Base-by-base conservation (phyloP, 2,329 filamentous ascomycete species). In the Triangularia setosa region DNA sequence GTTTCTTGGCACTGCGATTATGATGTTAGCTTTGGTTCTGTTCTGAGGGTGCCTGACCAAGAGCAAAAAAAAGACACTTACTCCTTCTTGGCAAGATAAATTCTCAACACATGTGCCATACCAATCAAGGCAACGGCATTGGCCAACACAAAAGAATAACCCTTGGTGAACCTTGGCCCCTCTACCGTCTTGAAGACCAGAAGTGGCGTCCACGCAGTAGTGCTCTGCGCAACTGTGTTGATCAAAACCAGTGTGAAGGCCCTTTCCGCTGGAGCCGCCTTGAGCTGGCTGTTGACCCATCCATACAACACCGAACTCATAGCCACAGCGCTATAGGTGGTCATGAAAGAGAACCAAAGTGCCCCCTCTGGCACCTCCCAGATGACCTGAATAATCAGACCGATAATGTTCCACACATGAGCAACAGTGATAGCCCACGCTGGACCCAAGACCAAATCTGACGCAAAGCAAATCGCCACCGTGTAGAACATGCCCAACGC, bases 401-500 rank as follows among this genome's bases (percentile, higher is more conserved):
- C 84, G 33, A 82, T 78, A 27, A 81, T 78, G 66, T 87, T 86
- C 79, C 81, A 83, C 0, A 70, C 64, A 53, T 81, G 77, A 0
- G 83, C 74, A 0, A 83, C 68, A 0, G 83, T 84, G 55, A 87
- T 86, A 0, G 81, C 84, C 76, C 82, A 84, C 0, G 81, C 80
- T 0, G 80, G 83, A 0, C 83, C 83, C 3, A 83, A 72, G 1
- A 83, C 68, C 1, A 86, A 75, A 71, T 85, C 85, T 0, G 83
- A 84, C 0, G 78, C 76, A 66, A 87, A 87, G 70, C 80, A 83
- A 25, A 84, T 76, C 48, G 82, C 76, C 0, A 87, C 73, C 0
- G 79, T 81, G 68, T 84, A 87, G 62, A 86, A 81, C 2, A 87
- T 87, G 0, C 84, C 84, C 0, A 87, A 69, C 0, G 78, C 84